A percentile compares a stretch with the other conserved stretches of the same genome.
phyloP scores from a whole-genome alignment of 306 rosid species.

The Ammopiptanthus mongolicus region DNA sequence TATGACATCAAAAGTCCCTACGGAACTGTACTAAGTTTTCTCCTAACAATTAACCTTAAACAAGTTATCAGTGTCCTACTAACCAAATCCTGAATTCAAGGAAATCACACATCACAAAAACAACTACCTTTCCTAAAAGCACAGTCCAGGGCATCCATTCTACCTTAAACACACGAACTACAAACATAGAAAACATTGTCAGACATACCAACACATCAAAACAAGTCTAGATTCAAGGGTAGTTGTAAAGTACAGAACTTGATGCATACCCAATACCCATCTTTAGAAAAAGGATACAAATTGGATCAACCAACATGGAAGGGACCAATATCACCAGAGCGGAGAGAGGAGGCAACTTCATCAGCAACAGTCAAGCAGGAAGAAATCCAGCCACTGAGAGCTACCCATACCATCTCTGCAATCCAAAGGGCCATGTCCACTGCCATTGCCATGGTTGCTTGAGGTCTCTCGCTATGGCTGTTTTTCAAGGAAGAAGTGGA shows the following conservation, averaged over 20 bases:
- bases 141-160: neutral
- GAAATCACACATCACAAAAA: neutral
- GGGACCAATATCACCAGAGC: conserved; percentile 88
- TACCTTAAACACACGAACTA: neutral
- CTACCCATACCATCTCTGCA: conserved; percentile 74
- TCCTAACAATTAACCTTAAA: too few species aligned
- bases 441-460: conserved; percentile 62
- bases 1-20: too few species aligned
- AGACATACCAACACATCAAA: neutral
- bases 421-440: conserved; percentile 54
- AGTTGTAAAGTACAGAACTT: neutral
- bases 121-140: neutral
- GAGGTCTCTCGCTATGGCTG: neutral
- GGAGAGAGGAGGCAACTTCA: conserved; percentile 74
- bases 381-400: conserved; percentile 67
- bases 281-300: neutral
- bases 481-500: conserved; percentile 15
- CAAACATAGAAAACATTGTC: neutral
- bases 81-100: neutral
- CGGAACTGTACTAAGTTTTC: too few species aligned
- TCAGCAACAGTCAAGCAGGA: conserved; percentile 84
- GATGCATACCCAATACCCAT: neutral
- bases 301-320: conserved; percentile 67
- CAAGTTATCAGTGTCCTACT: neutral
- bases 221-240: neutral